phyloP scores from a whole-genome alignment of 2,329 filamentous ascomycete genomes.

The Thelonectria rubi region DNA sequence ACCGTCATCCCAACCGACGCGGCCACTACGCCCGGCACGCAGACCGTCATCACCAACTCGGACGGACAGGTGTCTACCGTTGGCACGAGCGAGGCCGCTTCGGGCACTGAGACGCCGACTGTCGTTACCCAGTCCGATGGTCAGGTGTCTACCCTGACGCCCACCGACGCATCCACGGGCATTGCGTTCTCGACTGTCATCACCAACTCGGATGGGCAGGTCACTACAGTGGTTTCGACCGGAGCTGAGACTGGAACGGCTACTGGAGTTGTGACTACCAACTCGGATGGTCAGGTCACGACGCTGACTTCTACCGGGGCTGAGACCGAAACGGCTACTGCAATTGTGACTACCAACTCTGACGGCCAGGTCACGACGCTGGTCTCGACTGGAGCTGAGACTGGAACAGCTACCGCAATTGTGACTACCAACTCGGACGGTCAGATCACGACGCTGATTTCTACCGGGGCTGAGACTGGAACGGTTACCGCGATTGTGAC shows the following conservation, averaged over 20 bases:
- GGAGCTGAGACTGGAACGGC: too few species aligned
- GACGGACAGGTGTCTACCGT: not conserved
- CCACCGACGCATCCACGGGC: too few species aligned
- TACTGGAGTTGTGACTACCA: not conserved
- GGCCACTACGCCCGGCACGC: too few species aligned
- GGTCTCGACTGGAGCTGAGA: too few species aligned
- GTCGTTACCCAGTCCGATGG: not conserved
- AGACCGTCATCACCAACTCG: not conserved
- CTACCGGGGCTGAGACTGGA: not conserved
- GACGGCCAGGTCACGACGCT: too few species aligned
- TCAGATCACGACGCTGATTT: not conserved
- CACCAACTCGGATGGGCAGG: not conserved
- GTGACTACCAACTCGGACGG: too few species aligned
- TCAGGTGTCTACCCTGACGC: too few species aligned
- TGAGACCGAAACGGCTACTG: too few species aligned
- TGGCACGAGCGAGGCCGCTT: too few species aligned
- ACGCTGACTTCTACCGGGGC: not conserved
- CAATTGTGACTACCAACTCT: too few species aligned
- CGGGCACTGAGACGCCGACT: not conserved
- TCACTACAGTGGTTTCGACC: not conserved
- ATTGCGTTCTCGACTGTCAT: not conserved
- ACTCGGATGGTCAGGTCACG: not conserved
- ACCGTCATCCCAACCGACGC: too few species aligned
- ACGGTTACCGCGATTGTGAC: not conserved
- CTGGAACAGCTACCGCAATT: too few species aligned